These are phyloP conservation scores for Acanthamoeba healyi DNA, from an alignment of 208 protist genomes.

Conservation along the genomic window DNA sequence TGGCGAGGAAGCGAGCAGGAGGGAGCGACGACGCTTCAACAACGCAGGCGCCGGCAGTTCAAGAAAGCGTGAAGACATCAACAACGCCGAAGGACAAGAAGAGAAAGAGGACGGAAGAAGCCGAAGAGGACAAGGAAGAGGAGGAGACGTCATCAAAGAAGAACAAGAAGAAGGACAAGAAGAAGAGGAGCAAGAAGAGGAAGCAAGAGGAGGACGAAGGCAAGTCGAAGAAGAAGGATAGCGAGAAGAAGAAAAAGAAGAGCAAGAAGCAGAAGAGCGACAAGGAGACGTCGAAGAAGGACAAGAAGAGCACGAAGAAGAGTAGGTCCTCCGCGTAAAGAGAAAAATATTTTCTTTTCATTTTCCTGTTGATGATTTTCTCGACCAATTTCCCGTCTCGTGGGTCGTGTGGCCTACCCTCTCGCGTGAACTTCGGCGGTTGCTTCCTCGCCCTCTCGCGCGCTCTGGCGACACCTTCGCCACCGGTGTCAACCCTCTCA, in stretches of 20 bases:
- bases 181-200: conserved; percentile 19
- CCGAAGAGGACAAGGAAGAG: conserved; percentile 6
- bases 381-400: background rate
- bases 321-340: background rate
- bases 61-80: too few relatives aligned
- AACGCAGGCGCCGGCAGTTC: too few relatives aligned
- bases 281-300: background rate
- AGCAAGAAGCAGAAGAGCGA: background rate
- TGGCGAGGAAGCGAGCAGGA: conserved; percentile 19
- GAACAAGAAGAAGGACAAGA: conserved; percentile 1
- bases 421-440: conserved; percentile 6
- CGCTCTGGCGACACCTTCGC: background rate
- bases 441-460: background rate
- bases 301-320: background rate
- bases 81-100: background rate
- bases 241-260: background rate
- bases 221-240: background rate
- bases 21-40: background rate
- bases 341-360: background rate
- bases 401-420: background rate
- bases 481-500: conserved; percentile 3
- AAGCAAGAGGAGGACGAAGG: background rate
- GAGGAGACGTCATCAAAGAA: too few relatives aligned
- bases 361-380: background rate
- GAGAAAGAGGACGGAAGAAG: background rate